These are phyloP conservation scores for Monilinia aucupariae DNA, from an alignment of 2,329 filamentous ascomycete genomes.

Conservation along the genomic window DNA sequence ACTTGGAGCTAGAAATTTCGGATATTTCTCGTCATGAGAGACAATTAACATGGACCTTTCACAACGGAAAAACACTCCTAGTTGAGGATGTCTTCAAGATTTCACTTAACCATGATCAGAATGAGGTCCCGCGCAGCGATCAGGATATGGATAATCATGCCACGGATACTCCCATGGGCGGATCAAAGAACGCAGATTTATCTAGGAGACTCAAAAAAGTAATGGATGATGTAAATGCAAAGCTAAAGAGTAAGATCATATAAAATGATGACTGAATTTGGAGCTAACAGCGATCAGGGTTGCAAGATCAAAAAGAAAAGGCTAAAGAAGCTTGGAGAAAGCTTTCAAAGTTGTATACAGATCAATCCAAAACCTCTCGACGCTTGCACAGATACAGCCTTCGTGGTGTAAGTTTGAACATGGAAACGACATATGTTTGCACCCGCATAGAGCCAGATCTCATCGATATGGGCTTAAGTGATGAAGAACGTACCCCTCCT, in stretches of 20 bases:
- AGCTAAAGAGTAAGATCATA: slow-evolving; percentile 29
- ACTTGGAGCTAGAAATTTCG: slow-evolving; percentile 20
- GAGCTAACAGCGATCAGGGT: slow-evolving; percentile 27
- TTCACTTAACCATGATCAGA: slow-evolving; percentile 32
- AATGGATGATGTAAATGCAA: slow-evolving; percentile 33
- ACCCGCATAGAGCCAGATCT: slow-evolving; percentile 40
- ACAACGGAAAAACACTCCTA: slow-evolving; percentile 26
- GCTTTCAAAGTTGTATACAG: slow-evolving; percentile 39
- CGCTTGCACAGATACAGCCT: slow-evolving; percentile 42
- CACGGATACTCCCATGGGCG: slow-evolving; percentile 6
- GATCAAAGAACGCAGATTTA: slow-evolving; percentile 22
- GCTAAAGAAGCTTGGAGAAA: slow-evolving; percentile 33
- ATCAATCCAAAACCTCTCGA: slow-evolving; percentile 25
- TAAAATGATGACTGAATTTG: neutral
- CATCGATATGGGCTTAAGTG: slow-evolving; percentile 40
- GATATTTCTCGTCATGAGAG: slow-evolving; percentile 10
- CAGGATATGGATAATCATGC: neutral
- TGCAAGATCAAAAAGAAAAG: slow-evolving; percentile 33
- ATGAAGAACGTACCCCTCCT: slow-evolving; percentile 26
- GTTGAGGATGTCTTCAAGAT: slow-evolving; percentile 32
- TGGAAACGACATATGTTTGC: slow-evolving; percentile 48
- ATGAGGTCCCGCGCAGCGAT: neutral
- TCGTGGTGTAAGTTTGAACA: slow-evolving; percentile 46
- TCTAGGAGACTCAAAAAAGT: slow-evolving; percentile 31
- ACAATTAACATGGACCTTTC: slow-evolving; percentile 24